A percentile compares a stretch with the other conserved stretches of the same genome.
phyloP scores from a whole-genome alignment of 768 basidiomycete genomes.

The Hygrocybe coccinea region DNA sequence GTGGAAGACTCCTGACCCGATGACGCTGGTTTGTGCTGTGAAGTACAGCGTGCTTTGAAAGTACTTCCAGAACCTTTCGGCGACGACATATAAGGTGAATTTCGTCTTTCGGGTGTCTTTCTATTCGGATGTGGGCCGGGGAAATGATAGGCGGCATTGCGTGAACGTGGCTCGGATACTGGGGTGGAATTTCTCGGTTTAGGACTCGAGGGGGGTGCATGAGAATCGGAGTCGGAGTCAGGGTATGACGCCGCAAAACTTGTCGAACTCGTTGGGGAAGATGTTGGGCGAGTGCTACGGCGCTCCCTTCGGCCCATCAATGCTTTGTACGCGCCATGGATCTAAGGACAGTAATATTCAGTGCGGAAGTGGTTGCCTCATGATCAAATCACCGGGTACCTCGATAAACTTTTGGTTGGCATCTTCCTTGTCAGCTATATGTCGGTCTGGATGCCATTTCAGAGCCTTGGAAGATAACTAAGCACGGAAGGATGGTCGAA shows the following conservation, averaged over 20 bases:
- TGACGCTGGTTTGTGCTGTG: too few relatives aligned
- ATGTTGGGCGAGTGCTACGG: constrained; percentile 16
- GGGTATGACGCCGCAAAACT: background rate
- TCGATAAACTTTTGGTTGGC: constrained; percentile 50
- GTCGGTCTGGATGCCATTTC: constrained; percentile 57
- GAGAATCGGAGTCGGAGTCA: constrained; percentile 1
- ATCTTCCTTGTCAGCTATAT: constrained; percentile 39
- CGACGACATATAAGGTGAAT: too few relatives aligned
- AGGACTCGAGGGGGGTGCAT: background rate
- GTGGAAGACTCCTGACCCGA: too few relatives aligned
- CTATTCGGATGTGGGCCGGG: background rate
- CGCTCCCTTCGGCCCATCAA: constrained; percentile 40
- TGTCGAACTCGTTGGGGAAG: constrained; percentile 3
- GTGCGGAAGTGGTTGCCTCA: background rate
- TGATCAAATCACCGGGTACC: constrained; percentile 24
- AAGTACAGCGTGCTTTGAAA: too few relatives aligned
- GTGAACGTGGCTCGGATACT: too few relatives aligned
- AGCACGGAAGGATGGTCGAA: background rate
- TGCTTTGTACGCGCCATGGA: constrained; percentile 46
- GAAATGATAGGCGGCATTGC: background rate
- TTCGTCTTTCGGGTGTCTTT: background rate
- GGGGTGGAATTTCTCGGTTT: too few relatives aligned
- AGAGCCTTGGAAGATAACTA: constrained; percentile 37
- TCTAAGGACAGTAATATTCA: constrained; percentile 26
- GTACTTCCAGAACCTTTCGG: too few relatives aligned